Evolutionary conservation across 75 land plant species (phyloP).

Genomic region (Pinus albicaulis): DNA sequence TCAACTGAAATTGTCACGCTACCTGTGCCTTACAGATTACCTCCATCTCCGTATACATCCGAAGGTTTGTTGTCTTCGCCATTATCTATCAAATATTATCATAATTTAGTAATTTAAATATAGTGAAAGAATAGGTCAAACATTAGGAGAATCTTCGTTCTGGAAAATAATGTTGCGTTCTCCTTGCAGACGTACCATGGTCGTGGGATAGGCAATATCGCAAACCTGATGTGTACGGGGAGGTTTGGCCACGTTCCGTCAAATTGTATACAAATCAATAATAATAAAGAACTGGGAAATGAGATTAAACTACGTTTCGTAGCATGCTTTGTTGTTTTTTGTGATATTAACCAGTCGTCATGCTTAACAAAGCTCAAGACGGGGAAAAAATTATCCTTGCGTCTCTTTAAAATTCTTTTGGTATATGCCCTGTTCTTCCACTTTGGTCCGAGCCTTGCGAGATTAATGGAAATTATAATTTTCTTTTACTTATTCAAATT

Average conservation of each 20-base stretch:
- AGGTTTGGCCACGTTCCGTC: conserved; percentile 75
- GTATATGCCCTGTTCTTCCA: too few species aligned
- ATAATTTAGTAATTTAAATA: neutral
- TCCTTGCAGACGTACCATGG: conserved; percentile 89
- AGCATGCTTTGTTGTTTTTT: too few species aligned
- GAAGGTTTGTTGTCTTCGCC: conserved; percentile 51
- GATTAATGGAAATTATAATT: too few species aligned
- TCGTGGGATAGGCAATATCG: conserved; percentile 84
- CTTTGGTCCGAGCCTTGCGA: too few species aligned
- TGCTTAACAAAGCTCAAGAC: too few species aligned
- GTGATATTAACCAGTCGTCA: too few species aligned
- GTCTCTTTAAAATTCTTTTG: too few species aligned
- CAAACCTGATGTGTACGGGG: conserved; percentile 89
- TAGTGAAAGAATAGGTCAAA: neutral
- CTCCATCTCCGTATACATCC: conserved; percentile 63
- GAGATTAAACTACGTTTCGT: too few species aligned
- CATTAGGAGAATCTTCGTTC: neutral
- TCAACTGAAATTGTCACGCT: conserved; percentile 31
- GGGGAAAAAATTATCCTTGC: too few species aligned
- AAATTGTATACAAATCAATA: conserved; percentile 22
- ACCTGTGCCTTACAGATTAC: conserved; percentile 89
- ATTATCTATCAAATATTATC: too few species aligned
- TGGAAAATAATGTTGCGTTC: neutral
- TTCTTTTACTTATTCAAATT: too few species aligned
- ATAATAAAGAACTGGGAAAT: too few species aligned